A percentile compares a stretch with the other conserved stretches of the same genome.
These are phyloP conservation scores for Paracorniculantispora psalliotae DNA, from an alignment of 2,329 filamentous ascomycete genomes.

Conservation along the genomic window DNA sequence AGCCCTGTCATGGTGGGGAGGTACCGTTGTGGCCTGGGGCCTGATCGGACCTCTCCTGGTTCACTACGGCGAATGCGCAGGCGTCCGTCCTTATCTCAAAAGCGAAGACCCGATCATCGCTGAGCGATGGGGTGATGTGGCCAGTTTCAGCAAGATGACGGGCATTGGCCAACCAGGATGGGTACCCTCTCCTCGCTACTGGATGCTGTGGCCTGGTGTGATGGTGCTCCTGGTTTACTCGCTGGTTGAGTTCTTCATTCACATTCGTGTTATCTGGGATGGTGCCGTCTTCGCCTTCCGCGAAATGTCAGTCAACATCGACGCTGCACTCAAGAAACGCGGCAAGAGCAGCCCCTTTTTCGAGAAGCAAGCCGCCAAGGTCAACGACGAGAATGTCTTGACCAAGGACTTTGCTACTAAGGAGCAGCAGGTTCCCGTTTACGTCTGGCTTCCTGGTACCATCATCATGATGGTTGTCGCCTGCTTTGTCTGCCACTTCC, in stretches of 20 bases:
- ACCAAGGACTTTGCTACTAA: constrained; percentile 37
- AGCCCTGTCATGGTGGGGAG: constrained; percentile 52
- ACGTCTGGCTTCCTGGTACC: constrained; percentile 47
- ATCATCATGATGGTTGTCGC: constrained; percentile 47
- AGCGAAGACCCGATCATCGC: constrained; percentile 19
- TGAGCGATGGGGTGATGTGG: constrained; percentile 25
- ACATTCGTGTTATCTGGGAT: constrained; percentile 32
- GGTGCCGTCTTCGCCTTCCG: constrained; percentile 31
- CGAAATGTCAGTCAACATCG: constrained; percentile 25
- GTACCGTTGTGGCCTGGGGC: constrained; percentile 51
- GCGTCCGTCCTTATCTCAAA: constrained; percentile 26
- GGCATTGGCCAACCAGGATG: constrained; percentile 25
- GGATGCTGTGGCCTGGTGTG: constrained; percentile 40
- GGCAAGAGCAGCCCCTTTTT: constrained; percentile 30
- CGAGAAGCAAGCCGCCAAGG: constrained; percentile 32
- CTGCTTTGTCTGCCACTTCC: constrained; percentile 44
- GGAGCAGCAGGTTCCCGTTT: constrained; percentile 45
- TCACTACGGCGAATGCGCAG: constrained; percentile 48
- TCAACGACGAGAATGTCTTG: constrained; percentile 25
- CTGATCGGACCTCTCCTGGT: constrained; percentile 43
- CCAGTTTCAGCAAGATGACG: constrained; percentile 28
- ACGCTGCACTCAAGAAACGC: constrained; percentile 26
- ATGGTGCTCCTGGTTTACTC: constrained; percentile 39
- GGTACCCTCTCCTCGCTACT: constrained; percentile 35
- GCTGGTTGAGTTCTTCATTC: constrained; percentile 36